These are phyloP conservation scores for Cryptococcus neoformans DNA, from an alignment of 1,284 basidiomycete species.

Conservation along the genomic window DNA sequence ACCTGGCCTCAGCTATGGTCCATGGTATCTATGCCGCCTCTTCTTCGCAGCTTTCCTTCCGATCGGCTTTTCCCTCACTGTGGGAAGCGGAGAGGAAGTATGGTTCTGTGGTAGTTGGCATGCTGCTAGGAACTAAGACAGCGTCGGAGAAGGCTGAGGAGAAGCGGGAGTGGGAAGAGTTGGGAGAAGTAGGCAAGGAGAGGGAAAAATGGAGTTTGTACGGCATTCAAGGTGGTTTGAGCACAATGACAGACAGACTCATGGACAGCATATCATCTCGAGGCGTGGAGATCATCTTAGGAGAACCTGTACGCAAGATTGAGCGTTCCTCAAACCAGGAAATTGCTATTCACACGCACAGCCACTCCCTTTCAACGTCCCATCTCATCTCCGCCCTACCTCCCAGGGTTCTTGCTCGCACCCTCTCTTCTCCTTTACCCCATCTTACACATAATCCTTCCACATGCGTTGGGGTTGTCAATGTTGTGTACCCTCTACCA, in stretches of 20 bases:
- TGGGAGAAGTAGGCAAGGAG: slow-evolving; percentile 47
- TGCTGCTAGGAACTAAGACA: slow-evolving; percentile 52
- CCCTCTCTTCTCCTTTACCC: slow-evolving; percentile 46
- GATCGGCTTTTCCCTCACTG: slow-evolving; percentile 70
- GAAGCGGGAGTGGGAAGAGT: slow-evolving; percentile 56
- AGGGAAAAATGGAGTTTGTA: slow-evolving; percentile 41
- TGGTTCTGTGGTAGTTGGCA: slow-evolving; percentile 65
- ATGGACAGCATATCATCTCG: slow-evolving; percentile 38
- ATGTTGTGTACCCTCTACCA: slow-evolving; percentile 58
- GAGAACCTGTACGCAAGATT: slow-evolving; percentile 31
- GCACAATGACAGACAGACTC: slow-evolving; percentile 64
- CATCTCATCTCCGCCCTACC: slow-evolving; percentile 35
- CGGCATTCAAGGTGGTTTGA: slow-evolving; percentile 61
- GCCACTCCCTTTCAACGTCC: slow-evolving; percentile 9
- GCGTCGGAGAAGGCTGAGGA: slow-evolving; percentile 25
- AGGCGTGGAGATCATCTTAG: slow-evolving; percentile 60
- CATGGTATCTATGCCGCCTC: slow-evolving; percentile 94
- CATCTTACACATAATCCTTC: slow-evolving; percentile 50
- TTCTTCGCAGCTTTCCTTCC: slow-evolving; percentile 67
- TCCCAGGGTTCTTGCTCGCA: slow-evolving; percentile 16
- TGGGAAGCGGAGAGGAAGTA: slow-evolving; percentile 66
- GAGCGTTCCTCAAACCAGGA: neutral
- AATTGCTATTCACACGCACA: neutral
- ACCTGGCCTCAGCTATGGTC: slow-evolving; percentile 76
- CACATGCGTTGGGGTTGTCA: slow-evolving; percentile 65